A percentile compares a stretch with the other conserved stretches of the same genome.
Evolutionary conservation across 306 rosid genomes (phyloP).

Genomic region (Prosopis cineraria): DNA sequence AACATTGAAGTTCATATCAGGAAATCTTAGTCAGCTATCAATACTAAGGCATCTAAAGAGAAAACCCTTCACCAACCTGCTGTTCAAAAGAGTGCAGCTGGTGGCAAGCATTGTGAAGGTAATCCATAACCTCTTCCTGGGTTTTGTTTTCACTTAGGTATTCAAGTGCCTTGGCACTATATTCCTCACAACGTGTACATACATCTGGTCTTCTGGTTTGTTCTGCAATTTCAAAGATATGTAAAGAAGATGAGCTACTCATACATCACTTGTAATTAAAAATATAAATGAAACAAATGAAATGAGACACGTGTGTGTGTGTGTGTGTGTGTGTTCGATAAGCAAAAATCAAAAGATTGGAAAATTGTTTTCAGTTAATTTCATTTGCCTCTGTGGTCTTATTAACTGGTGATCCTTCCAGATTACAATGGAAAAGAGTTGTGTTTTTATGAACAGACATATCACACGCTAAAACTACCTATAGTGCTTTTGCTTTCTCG

Average conservation of each 20-base stretch:
- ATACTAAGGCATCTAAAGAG: neutral
- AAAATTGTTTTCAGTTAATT: neutral
- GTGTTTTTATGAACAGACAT: neutral
- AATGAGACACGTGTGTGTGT: neutral
- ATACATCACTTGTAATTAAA: constrained; percentile 6
- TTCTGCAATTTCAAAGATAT: constrained; percentile 41
- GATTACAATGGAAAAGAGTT: neutral
- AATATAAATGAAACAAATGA: constrained; percentile 11
- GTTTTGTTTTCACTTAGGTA: constrained; percentile 71
- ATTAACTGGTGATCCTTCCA: constrained; percentile 3
- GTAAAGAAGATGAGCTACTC: constrained; percentile 2
- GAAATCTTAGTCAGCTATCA: neutral
- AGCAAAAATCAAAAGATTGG: neutral
- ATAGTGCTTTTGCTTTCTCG: neutral
- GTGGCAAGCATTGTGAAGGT: constrained; percentile 55
- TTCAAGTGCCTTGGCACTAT: constrained; percentile 62
- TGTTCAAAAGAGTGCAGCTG: constrained; percentile 45
- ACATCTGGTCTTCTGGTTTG: constrained; percentile 43
- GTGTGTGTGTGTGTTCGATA: neutral
- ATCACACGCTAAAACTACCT: neutral
- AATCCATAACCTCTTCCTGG: constrained; percentile 60
- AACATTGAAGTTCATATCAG: neutral
- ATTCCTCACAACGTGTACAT: constrained; percentile 81
- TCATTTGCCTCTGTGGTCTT: neutral
- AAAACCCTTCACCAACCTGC: constrained; percentile 46